Evolutionary conservation across 2,329 filamentous ascomycete genomes (phyloP).

Genomic region (Aureobasidium uvarum): DNA sequence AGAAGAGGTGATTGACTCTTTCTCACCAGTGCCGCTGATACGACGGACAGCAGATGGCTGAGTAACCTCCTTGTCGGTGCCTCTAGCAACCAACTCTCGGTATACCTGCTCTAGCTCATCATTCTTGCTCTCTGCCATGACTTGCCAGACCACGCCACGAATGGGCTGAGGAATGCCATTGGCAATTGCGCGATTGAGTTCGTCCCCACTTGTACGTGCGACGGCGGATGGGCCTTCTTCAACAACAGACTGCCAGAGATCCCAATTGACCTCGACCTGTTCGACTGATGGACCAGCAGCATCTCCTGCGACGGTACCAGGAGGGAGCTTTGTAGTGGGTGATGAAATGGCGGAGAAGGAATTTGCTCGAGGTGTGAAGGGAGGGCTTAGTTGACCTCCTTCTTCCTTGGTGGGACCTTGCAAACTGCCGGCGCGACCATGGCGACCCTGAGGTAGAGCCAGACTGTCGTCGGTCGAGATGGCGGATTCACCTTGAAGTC

Average conservation of each 20-base stretch:
- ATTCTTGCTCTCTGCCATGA: conserved; percentile 91
- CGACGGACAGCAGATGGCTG: conserved; percentile 29
- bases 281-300: conserved; percentile 73
- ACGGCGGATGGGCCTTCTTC: conserved; percentile 91
- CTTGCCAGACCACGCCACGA: conserved; percentile 98
- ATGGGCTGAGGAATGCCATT: conserved; percentile 93
- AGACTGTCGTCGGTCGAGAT: conserved; percentile 26
- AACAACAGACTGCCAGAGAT: conserved; percentile 94
- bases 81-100: conserved; percentile 72
- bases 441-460: conserved; percentile 29
- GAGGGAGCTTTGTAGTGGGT: conserved; percentile 64
- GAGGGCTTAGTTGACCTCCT: conserved; percentile 28
- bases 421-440: conserved; percentile 43
- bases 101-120: conserved; percentile 87
- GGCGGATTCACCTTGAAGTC: conserved; percentile 56
- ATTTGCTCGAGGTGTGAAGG: conserved; percentile 28
- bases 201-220: conserved; percentile 80
- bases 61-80: conserved; percentile 70
- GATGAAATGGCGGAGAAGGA: conserved; percentile 33
- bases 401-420: conserved; percentile 44
- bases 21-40: conserved; percentile 57
- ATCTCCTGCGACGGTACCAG: conserved; percentile 81
- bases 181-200: conserved; percentile 86
- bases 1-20: conserved; percentile 70
- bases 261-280: conserved; percentile 84